phyloP scores from a whole-genome alignment of 106 monocot species.

The Platanthera guangdongensis region DNA sequence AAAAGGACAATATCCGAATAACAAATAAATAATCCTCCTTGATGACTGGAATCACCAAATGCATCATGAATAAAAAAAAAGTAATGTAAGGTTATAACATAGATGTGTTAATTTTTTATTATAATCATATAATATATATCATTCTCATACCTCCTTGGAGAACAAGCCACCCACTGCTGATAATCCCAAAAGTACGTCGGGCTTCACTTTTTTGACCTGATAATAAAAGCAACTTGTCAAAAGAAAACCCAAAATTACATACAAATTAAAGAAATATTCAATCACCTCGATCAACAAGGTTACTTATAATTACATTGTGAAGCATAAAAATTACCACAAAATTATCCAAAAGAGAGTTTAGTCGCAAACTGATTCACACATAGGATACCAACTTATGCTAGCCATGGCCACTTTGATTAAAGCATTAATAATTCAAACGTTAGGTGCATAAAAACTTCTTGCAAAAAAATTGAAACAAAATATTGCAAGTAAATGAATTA shows the following conservation, averaged over 20 bases:
- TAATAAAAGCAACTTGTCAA: not conserved
- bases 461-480: not conserved
- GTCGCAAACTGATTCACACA: not conserved
- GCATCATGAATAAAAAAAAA: not conserved
- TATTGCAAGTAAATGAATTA: not conserved
- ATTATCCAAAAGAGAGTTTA: not conserved
- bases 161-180: slow-evolving; percentile 97
- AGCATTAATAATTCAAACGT: not conserved
- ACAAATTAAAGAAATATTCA: not conserved
- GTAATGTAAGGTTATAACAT: not conserved
- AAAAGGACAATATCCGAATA: not conserved
- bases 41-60: not conserved
- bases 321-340: not conserved
- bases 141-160: slow-evolving; percentile 64
- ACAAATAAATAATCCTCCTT: not conserved
- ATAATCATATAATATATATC: not conserved
- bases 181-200: slow-evolving; percentile 91
- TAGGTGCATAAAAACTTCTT: not conserved
- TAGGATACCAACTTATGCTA: not conserved
- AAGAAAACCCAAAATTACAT: not conserved
- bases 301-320: not conserved
- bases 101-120: not conserved
- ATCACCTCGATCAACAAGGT: not conserved
- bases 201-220: slow-evolving; percentile 90
- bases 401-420: not conserved